phyloP scores from a whole-genome alignment of 768 basidiomycete species.

The Lactifluus pinguis region DNA sequence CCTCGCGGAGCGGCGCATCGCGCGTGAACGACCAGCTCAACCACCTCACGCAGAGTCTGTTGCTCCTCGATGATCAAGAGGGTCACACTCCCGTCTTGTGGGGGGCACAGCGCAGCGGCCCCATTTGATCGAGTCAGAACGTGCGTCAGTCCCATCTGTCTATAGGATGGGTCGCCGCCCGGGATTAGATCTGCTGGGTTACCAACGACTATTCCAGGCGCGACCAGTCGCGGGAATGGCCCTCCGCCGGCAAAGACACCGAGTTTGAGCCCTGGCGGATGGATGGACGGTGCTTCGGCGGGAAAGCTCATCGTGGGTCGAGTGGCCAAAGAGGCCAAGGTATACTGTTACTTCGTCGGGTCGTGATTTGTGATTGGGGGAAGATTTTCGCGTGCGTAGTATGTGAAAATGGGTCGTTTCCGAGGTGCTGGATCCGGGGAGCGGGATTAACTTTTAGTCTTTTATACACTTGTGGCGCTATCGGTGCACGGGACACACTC shows the following conservation, averaged over 20 bases:
- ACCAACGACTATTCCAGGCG: constrained; percentile 2
- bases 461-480: neutral
- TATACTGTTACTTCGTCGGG: neutral
- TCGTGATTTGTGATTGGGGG: neutral
- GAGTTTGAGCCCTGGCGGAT: neutral
- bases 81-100: neutral
- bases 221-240: constrained; percentile 8
- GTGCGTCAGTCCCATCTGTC: constrained; percentile 1
- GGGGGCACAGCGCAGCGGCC: neutral
- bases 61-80: neutral
- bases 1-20: neutral
- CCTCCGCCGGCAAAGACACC: constrained; percentile 8
- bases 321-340: too few species aligned
- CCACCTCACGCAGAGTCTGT: constrained; percentile 1
- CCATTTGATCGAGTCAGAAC: neutral
- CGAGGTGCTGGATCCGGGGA: neutral
- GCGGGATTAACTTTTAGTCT: neutral
- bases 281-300: neutral
- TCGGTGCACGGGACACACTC: neutral
- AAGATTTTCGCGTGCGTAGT: neutral
- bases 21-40: constrained; percentile 1
- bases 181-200: neutral
- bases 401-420: neutral
- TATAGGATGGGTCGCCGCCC: neutral
- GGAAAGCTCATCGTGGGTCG: neutral